Percentiles rank a stretch among this genome's conserved stretches.
Evolutionary conservation across 2,329 filamentous ascomycete genomes (phyloP).

Genomic region (Venturia effusa): DNA sequence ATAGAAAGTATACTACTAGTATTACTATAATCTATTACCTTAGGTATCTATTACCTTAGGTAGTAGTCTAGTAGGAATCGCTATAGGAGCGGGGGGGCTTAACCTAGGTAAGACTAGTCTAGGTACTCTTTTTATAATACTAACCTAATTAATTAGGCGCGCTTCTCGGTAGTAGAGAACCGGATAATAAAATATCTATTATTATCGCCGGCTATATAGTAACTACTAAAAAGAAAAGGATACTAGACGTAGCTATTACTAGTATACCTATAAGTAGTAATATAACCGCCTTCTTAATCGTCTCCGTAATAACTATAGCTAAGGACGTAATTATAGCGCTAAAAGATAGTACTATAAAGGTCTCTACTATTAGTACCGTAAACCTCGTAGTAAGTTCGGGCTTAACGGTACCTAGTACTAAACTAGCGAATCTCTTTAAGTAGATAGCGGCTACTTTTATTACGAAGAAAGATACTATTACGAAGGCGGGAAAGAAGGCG

Average conservation of each 20-base stretch:
- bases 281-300: background rate
- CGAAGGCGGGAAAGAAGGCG: background rate
- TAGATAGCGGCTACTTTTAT: background rate
- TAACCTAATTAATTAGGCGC: background rate
- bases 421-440: background rate
- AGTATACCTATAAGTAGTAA: background rate
- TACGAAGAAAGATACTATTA: background rate
- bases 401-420: background rate
- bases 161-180: background rate
- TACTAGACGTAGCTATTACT: background rate
- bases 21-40: background rate
- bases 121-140: background rate
- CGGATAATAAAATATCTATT: background rate
- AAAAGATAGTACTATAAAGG: background rate
- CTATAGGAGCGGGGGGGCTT: too few species aligned
- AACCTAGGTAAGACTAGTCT: background rate
- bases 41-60: background rate
- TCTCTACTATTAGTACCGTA: background rate
- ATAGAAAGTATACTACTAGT: background rate
- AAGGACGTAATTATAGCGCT: background rate
- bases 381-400: background rate
- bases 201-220: background rate
- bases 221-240: background rate
- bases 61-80: background rate
- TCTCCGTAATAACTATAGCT: background rate